Evolutionary conservation across 2,329 filamentous ascomycete genomes (phyloP).

Genomic region (Pseudopyrenochaeta lycopersici): DNA sequence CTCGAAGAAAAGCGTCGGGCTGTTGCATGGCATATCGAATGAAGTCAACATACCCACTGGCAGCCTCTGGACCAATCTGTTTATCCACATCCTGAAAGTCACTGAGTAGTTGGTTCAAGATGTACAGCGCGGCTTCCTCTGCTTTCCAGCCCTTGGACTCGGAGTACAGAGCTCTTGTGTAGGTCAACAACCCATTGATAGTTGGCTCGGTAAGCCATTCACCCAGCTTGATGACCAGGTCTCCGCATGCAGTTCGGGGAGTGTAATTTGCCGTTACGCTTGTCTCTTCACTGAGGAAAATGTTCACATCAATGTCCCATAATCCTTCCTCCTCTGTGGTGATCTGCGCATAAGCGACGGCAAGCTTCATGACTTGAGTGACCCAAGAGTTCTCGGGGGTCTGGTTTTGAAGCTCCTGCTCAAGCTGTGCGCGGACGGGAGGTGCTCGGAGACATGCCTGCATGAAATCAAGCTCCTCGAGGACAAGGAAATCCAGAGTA

Average conservation of each 20-base stretch:
- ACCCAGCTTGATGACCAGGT: slow-evolving; percentile 89
- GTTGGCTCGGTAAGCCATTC: slow-evolving; percentile 85
- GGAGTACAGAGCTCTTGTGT: slow-evolving; percentile 78
- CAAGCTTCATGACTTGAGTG: slow-evolving; percentile 84
- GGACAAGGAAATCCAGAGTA: slow-evolving; percentile 89
- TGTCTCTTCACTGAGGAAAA: slow-evolving; percentile 94
- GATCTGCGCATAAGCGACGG: slow-evolving; percentile 87
- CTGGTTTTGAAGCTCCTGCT: slow-evolving; percentile 72
- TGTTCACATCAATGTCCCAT: slow-evolving; percentile 96
- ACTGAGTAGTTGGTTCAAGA: slow-evolving; percentile 83
- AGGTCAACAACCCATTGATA: slow-evolving; percentile 79
- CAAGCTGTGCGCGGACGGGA: slow-evolving; percentile 88
- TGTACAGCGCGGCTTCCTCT: slow-evolving; percentile 83
- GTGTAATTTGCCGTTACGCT: slow-evolving; percentile 97
- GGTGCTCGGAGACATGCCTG: slow-evolving; percentile 89
- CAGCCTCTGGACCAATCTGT: slow-evolving; percentile 72
- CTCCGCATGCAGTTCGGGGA: slow-evolving; percentile 88
- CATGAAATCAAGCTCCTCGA: slow-evolving; percentile 95
- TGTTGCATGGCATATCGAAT: slow-evolving; percentile 79
- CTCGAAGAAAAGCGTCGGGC: slow-evolving; percentile 79
- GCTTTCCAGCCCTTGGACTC: slow-evolving; percentile 65
- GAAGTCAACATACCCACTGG: slow-evolving; percentile 79
- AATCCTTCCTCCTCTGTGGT: slow-evolving; percentile 91
- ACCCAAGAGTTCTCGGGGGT: slow-evolving; percentile 75
- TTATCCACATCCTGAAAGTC: slow-evolving; percentile 84